A percentile compares a stretch with the other conserved stretches of the same genome.
These are phyloP conservation scores for Paulownia fortunei DNA, from an alignment of 257 asterid genomes.

Conservation along the genomic window DNA sequence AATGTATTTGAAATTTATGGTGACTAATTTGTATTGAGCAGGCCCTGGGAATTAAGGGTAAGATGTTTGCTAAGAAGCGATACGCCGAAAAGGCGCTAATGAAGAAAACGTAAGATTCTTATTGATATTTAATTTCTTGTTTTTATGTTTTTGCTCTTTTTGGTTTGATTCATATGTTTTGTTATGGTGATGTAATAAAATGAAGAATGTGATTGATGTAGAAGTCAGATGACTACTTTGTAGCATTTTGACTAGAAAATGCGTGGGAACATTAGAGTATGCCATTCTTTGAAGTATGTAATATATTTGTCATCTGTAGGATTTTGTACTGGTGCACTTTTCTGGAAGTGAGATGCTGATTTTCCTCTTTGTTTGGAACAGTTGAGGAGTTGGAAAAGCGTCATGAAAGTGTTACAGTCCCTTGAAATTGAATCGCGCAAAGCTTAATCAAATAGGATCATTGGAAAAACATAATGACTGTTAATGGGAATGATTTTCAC, in stretches of 20 bases:
- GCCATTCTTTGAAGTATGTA: not conserved
- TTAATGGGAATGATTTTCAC: not conserved
- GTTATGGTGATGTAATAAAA: not conserved
- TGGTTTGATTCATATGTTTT: not conserved
- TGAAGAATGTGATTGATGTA: not conserved
- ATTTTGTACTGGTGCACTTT: not conserved
- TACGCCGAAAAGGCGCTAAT: slow-evolving; percentile 88
- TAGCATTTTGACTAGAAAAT: not conserved
- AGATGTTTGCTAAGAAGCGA: slow-evolving; percentile 82
- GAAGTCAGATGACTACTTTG: not conserved
- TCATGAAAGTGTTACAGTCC: not conserved
- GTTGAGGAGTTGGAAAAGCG: not conserved
- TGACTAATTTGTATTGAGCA: slow-evolving; percentile 34
- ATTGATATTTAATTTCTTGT: not conserved
- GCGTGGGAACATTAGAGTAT: not conserved
- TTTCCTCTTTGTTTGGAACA: not conserved
- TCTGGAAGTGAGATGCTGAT: not conserved
- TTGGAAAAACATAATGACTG: not conserved
- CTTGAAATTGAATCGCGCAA: not conserved
- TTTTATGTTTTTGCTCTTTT: not conserved
- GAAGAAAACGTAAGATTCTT: slow-evolving; percentile 85
- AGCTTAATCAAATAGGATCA: not conserved
- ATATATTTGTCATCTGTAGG: not conserved
- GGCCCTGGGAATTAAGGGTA: slow-evolving; percentile 97
- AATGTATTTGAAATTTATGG: not conserved